A percentile compares a stretch with the other conserved stretches of the same genome.
Evolutionary conservation across 2,329 filamentous ascomycete species (phyloP).

Genomic region (Sporothrix luriei): DNA sequence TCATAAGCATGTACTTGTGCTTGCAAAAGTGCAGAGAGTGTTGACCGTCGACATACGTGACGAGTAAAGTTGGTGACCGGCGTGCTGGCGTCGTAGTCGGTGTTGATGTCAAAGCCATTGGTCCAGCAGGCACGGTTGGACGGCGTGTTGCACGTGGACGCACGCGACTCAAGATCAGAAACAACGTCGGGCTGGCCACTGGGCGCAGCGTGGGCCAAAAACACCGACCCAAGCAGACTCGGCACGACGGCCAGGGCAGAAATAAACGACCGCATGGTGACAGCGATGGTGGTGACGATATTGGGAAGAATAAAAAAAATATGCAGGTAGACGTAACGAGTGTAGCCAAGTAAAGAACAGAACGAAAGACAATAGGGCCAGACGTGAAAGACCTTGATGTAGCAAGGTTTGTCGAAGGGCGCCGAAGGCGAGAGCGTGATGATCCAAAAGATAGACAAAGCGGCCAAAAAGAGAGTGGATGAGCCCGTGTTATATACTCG

Average conservation of each 20-base stretch:
- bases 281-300: background rate
- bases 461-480: slow-evolving; percentile 17
- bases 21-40: background rate
- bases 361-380: slow-evolving; percentile 22
- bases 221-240: slow-evolving; percentile 27
- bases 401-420: background rate
- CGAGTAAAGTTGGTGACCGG: slow-evolving; percentile 33
- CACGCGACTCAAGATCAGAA: background rate
- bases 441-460: background rate
- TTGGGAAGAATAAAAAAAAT: background rate
- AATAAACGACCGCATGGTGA: slow-evolving; percentile 27
- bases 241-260: slow-evolving; percentile 31
- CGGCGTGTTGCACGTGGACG: slow-evolving; percentile 33
- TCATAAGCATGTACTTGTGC: background rate
- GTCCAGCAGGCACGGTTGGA: slow-evolving; percentile 34
- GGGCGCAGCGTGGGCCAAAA: slow-evolving; percentile 28
- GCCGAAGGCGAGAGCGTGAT: slow-evolving; percentile 8
- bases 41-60: background rate
- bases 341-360: slow-evolving; percentile 13
- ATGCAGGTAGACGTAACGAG: background rate
- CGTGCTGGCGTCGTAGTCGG: slow-evolving; percentile 34
- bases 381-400: slow-evolving; percentile 12
- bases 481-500: slow-evolving; percentile 29
- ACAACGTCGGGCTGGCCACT: background rate
- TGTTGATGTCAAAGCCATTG: slow-evolving; percentile 33